Conservation (phyloP, 164 flowering plant genomes). For the Vitis riparia region DNA sequence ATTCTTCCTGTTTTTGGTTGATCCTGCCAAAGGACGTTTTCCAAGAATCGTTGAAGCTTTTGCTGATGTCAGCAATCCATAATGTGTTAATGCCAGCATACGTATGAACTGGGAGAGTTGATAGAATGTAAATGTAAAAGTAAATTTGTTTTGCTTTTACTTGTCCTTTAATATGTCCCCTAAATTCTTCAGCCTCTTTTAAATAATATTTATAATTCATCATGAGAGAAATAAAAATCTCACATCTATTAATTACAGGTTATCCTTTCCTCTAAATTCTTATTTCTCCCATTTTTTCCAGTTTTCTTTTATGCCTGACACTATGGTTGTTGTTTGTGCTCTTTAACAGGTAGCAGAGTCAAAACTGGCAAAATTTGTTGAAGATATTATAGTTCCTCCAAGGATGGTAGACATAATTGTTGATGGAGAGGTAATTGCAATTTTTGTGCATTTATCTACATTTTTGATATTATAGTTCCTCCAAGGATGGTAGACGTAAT, state of each 20-base stretch:
- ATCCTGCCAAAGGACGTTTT: too few relatives aligned
- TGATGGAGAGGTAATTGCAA: constrained; percentile 83
- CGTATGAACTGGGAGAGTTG: too few relatives aligned
- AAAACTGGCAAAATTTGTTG: constrained; percentile 87
- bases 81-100: too few relatives aligned
- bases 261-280: not conserved
- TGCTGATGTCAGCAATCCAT: too few relatives aligned
- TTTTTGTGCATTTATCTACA: not conserved
- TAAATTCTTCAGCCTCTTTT: not conserved
- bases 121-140: not conserved
- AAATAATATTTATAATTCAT: not conserved
- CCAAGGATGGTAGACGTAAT: constrained; percentile 94
- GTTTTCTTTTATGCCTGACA: too few relatives aligned
- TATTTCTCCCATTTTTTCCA: not conserved
- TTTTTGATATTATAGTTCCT: constrained; percentile 77
- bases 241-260: not conserved
- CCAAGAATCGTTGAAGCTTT: too few relatives aligned
- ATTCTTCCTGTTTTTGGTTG: too few relatives aligned
- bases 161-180: not conserved
- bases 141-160: not conserved
- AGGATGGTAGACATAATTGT: constrained; percentile 92
- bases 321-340: not conserved
- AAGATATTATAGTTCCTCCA: constrained; percentile 95
- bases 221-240: not conserved
- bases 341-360: constrained; percentile 78